These are phyloP conservation scores for Penicillium sclerotiorum DNA, from an alignment of 2,329 filamentous ascomycete species.

Conservation along the genomic window DNA sequence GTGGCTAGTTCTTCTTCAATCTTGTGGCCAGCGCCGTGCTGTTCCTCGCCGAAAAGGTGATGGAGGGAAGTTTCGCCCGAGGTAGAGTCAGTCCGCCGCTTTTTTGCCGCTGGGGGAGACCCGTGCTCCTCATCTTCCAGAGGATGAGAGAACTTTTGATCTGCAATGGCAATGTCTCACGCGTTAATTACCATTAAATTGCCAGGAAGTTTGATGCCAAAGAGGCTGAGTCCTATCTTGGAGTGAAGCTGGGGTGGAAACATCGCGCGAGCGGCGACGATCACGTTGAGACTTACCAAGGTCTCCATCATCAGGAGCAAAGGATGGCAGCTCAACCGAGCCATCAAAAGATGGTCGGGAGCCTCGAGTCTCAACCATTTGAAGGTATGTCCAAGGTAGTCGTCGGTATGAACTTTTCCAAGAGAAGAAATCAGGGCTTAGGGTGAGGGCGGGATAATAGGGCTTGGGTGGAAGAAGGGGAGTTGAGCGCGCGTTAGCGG, in stretches of 20 bases:
- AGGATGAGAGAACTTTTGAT: slow-evolving; percentile 35
- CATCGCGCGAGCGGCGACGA: slow-evolving; percentile 1
- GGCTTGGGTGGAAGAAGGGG: slow-evolving; percentile 35
- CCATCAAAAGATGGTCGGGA: slow-evolving; percentile 33
- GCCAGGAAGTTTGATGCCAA: no score
- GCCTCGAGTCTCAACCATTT: slow-evolving; percentile 39
- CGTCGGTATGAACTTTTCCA: slow-evolving; percentile 38
- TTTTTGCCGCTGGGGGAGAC: slow-evolving; percentile 42
- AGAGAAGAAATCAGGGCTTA: slow-evolving; percentile 54
- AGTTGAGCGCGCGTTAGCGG: slow-evolving; percentile 12
- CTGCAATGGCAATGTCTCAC: slow-evolving; percentile 11
- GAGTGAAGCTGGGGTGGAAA: not conserved
- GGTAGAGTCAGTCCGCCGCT: slow-evolving; percentile 40
- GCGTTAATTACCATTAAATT: no score
- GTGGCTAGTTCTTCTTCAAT: slow-evolving; percentile 42
- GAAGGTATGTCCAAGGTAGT: slow-evolving; percentile 24
- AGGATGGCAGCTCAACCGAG: slow-evolving; percentile 33
- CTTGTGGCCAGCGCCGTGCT: slow-evolving; percentile 33
- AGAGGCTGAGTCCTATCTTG: no score
- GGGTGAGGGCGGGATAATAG: slow-evolving; percentile 51
- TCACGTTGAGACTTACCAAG: slow-evolving; percentile 36
- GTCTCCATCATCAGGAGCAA: slow-evolving; percentile 29
- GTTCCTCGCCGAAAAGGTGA: slow-evolving; percentile 20
- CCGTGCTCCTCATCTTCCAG: slow-evolving; percentile 36
- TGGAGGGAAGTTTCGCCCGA: slow-evolving; percentile 10